Base-by-base conservation (phyloP, 2,329 filamentous ascomycete species). In the Claviceps digitariae region DNA sequence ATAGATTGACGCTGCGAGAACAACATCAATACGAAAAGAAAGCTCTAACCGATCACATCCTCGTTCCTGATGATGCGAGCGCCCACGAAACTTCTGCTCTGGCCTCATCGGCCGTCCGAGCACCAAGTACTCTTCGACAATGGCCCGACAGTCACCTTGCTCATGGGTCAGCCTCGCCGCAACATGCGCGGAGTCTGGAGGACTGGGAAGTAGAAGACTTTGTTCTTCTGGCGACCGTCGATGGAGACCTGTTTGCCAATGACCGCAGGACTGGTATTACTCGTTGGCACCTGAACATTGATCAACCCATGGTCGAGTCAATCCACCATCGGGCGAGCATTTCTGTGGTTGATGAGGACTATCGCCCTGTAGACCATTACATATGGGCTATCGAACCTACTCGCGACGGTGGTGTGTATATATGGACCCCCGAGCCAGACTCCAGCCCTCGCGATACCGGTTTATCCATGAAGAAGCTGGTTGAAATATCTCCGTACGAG, bases 171-270 rank as follows among this genome's bases (percentile, higher is more conserved):
- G 80, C 85, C 75, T 84, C 87, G 86, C 86, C 84, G 84, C 85
- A 87, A 69, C 78, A 79, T 86, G 91, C 90, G 90, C 90, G 91
- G 83, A 94, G 86, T 78, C 78, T 97, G 81, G 86, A 90, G 81
- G 91, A 96, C 75, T 97, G 91, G 91, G 89, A 96, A 86, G 90
- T 96, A 74, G 91, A 97, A 87, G 90, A 97, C 78, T 95, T 96
- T 81, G 87, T 97, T 75, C 88, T 98, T 77, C 78, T 98, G 86
- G 91, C 93, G 87, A 97, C 93, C 81, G 87, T 97, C 82, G 90
- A 97, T 78, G 93, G 93, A 78, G 87, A 89, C 68, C 82, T 97
- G 64, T 87, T 95, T 74, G 90, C 91, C 68, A 83, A 83, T 69
- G 89, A 96, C 74, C 82, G 93, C 64, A 86, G 84, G 67, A 93